Evolutionary conservation across 306 rosid genomes (phyloP).

Genomic region (Malus sieversii): DNA sequence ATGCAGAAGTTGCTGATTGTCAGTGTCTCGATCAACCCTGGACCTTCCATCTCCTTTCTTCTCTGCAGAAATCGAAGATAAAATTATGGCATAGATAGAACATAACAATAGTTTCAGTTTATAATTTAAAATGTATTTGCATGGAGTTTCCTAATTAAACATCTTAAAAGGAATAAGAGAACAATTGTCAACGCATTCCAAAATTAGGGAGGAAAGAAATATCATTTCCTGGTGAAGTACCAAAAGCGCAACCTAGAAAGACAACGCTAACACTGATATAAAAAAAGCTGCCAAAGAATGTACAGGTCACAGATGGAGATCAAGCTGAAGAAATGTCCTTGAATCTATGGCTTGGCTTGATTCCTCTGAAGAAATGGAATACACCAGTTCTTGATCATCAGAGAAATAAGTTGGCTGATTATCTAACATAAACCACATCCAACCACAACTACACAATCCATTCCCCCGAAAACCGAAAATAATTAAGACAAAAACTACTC

Average conservation of each 20-base stretch:
- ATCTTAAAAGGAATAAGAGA: background rate
- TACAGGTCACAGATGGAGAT: background rate
- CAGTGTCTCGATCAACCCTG: slow-evolving; percentile 81
- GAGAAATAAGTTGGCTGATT: background rate
- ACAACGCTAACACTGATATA: background rate
- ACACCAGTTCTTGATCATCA: background rate
- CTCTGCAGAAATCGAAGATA: slow-evolving; percentile 39
- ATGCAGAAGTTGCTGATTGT: slow-evolving; percentile 78
- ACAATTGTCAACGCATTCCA: background rate
- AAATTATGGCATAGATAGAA: slow-evolving; percentile 11
- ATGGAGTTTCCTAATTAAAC: background rate
- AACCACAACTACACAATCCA: background rate
- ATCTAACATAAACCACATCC: background rate
- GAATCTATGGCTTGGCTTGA: background rate
- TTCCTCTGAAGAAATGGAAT: background rate
- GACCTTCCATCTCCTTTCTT: slow-evolving; percentile 86
- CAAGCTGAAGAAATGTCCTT: background rate
- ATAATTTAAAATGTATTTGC: background rate
- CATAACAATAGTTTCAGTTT: background rate
- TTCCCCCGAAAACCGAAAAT: background rate
- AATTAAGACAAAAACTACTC: background rate
- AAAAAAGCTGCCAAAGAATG: background rate
- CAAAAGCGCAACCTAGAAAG: background rate
- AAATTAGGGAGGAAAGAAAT: background rate
- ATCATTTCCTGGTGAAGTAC: background rate